These are phyloP conservation scores for Discostella stelligeroides DNA, from an alignment of 108 stramenopile species.

Conservation along the genomic window DNA sequence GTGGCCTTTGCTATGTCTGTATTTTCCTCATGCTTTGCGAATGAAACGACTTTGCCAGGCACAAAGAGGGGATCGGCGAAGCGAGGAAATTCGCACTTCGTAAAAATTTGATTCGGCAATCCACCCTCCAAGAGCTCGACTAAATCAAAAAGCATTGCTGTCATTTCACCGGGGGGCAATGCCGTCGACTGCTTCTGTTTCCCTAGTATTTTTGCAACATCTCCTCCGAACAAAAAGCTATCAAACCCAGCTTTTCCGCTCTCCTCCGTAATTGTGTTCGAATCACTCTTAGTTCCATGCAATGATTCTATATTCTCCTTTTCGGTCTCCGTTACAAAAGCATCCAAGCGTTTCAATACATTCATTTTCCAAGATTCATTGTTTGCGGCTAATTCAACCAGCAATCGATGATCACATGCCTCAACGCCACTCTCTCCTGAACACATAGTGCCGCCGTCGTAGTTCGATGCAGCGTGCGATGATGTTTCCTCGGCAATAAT, in stretches of 20 bases:
- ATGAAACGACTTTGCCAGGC: conserved; percentile 20
- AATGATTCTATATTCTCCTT: conserved; percentile 24
- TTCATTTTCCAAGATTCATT: conserved; percentile 78
- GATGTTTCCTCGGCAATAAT: conserved; percentile 19
- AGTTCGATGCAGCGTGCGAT: conserved; percentile 5
- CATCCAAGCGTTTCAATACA: conserved; percentile 59
- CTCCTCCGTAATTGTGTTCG: neutral
- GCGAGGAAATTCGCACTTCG: conserved; percentile 37
- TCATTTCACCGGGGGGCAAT: conserved; percentile 80
- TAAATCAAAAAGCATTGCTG: conserved; percentile 79
- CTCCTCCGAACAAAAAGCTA: conserved; percentile 75
- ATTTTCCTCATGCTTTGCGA: conserved; percentile 22
- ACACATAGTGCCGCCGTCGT: conserved; percentile 22
- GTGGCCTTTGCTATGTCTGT: conserved; percentile 57
- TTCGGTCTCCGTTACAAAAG: conserved; percentile 30
- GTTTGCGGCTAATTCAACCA: conserved; percentile 77
- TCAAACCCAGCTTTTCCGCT: conserved; percentile 46
- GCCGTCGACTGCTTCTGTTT: conserved; percentile 68
- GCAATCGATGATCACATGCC: conserved; percentile 41
- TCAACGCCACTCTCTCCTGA: conserved; percentile 42
- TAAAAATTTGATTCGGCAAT: conserved; percentile 62
- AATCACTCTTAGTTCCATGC: neutral
- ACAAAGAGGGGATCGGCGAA: conserved; percentile 10
- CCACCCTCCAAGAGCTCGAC: conserved; percentile 54
- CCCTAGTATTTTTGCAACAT: conserved; percentile 57